phyloP scores from a whole-genome alignment of 2,329 filamentous ascomycete species.

The Ceratocystis variospora region DNA sequence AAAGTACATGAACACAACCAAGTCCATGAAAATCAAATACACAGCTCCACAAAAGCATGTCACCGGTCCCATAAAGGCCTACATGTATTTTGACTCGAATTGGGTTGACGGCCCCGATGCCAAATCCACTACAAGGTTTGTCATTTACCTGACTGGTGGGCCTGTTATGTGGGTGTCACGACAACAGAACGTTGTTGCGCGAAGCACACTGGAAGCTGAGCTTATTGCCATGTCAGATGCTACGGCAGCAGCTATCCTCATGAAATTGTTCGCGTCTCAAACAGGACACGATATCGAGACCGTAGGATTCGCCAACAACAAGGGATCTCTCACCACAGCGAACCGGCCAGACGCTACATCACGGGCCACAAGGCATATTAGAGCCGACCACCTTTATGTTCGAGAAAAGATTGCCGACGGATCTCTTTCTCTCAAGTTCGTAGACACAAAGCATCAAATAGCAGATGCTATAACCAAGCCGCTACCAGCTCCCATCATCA shows the following conservation, averaged over 20 bases:
- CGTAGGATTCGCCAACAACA: neutral
- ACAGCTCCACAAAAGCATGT: neutral
- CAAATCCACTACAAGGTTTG: neutral
- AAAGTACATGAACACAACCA: neutral
- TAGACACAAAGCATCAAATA: neutral
- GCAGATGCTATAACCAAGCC: no score
- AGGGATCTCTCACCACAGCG: neutral
- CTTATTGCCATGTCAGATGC: neutral
- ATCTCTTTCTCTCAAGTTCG: neutral
- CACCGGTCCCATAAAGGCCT: neutral
- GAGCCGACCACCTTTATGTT: neutral
- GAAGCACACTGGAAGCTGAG: neutral
- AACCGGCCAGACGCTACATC: neutral
- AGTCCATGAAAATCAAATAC: neutral
- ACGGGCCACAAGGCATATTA: neutral
- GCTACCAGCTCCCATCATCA: no score
- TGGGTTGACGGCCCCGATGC: neutral
- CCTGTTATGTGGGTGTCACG: neutral
- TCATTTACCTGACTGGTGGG: neutral
- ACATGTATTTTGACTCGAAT: neutral
- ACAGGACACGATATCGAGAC: neutral
- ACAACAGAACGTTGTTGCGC: neutral
- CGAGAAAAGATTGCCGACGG: neutral
- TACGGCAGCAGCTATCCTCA: neutral
- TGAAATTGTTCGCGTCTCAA: neutral